Conservation (phyloP, 176 grass and related monocot species). For the Oryza glumipatula region DNA sequence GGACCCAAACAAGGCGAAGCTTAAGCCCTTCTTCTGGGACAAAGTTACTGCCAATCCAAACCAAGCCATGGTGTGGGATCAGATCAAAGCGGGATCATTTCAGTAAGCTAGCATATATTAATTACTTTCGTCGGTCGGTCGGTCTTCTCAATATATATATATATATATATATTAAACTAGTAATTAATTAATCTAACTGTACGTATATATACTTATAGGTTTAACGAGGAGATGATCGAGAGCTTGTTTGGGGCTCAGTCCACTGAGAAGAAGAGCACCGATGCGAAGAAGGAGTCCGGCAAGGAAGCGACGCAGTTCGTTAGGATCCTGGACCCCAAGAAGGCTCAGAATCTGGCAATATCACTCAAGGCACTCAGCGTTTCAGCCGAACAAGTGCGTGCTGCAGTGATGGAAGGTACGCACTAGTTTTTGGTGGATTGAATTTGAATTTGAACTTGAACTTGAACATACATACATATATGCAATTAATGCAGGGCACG, state of each 20-base stretch:
- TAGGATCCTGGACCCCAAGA: slow-evolving; percentile 79
- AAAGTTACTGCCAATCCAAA: slow-evolving; percentile 84
- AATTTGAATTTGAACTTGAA: too few species aligned
- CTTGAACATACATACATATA: too few species aligned
- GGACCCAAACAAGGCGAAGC: slow-evolving; percentile 62
- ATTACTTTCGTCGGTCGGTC: too few species aligned
- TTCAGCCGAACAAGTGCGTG: slow-evolving; percentile 62
- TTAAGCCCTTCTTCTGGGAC: slow-evolving; percentile 98
- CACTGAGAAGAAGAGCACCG: slow-evolving; percentile 45
- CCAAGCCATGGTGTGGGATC: slow-evolving; percentile 91
- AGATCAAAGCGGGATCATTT: slow-evolving; percentile 90
- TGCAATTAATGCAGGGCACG: slow-evolving; percentile 11
- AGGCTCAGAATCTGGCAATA: slow-evolving; percentile 86
- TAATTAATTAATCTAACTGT: too few species aligned
- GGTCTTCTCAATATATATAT: too few species aligned
- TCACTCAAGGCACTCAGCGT: slow-evolving; percentile 86
- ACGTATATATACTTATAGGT: slow-evolving; percentile 32
- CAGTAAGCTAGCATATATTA: slow-evolving; percentile 56
- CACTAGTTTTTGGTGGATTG: too few species aligned
- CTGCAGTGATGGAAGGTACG: slow-evolving; percentile 70
- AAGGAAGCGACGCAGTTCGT: slow-evolving; percentile 52
- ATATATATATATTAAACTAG: too few species aligned
- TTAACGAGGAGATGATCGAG: slow-evolving; percentile 92
- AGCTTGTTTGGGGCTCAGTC: slow-evolving; percentile 70
- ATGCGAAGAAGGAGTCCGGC: slow-evolving; percentile 55